Percentiles rank a stretch among this genome's conserved stretches.
These are phyloP conservation scores for Kregervanrija fluxuum DNA, from an alignment of 805 yeast genomes.

Conservation along the genomic window DNA sequence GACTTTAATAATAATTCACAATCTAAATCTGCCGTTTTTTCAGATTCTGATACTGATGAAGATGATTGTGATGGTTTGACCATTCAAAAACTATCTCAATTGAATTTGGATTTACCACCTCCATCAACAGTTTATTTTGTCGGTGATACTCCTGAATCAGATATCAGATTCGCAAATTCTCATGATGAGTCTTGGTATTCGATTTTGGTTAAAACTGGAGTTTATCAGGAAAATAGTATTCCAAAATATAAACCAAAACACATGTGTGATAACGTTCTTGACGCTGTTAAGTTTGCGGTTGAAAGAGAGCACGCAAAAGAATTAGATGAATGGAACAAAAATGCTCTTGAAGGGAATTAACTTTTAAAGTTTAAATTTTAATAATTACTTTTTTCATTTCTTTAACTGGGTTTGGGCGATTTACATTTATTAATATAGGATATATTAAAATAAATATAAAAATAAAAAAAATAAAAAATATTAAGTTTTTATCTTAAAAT, in stretches of 20 bases:
- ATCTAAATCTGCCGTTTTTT: constrained; percentile 7
- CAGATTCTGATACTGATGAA: constrained; percentile 24
- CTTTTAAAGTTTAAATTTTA: no score
- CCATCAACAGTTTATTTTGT: constrained; percentile 84
- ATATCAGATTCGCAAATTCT: constrained; percentile 79
- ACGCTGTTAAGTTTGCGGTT: constrained; percentile 76
- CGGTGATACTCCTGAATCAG: constrained; percentile 88
- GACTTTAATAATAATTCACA: constrained; percentile 7
- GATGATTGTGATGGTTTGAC: constrained; percentile 38
- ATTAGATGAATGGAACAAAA: constrained; percentile 62
- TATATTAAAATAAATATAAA: neutral
- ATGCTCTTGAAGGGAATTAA: constrained; percentile 18
- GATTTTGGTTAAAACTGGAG: constrained; percentile 81
- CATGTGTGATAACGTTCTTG: constrained; percentile 65
- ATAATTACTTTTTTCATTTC: neutral
- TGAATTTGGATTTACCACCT: constrained; percentile 59
- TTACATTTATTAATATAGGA: no score
- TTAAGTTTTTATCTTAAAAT: neutral
- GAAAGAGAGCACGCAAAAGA: constrained; percentile 74
- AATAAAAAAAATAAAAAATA: neutral
- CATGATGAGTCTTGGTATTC: constrained; percentile 83
- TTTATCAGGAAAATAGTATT: constrained; percentile 69
- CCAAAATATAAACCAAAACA: constrained; percentile 79
- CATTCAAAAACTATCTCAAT: constrained; percentile 36
- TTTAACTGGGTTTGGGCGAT: no score